Base-by-base conservation (phyloP, 371 early-diverging fungal species). In the Mortierella sp. region DNA sequence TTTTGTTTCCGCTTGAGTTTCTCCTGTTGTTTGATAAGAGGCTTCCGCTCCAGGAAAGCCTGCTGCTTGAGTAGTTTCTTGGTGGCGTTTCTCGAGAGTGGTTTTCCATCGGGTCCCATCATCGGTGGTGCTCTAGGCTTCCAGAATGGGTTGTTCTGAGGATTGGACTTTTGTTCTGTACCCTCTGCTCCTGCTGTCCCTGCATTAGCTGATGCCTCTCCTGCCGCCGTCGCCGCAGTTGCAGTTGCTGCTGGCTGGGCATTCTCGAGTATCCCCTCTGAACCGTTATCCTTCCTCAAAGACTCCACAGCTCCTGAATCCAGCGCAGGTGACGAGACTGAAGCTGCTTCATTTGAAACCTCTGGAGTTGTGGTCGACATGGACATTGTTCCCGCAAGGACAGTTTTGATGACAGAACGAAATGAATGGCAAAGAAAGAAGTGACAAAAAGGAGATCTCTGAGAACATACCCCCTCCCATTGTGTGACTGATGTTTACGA, bases 41-140 rank as follows among this genome's bases (percentile, higher is more conserved):
- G 63, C 24, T 57, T 67, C 19, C 71, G 49, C 19, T 65, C 67
- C 54, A 65, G 43, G 24, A 72, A 83, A 40, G 71, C 54, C 54
- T 83, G 83, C 12, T 83, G 77, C 52, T 66, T 71, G 56, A 81
- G 64, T 16, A 80, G 39, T 43, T 76, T 83, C 49, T 83, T 83
- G 31, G 76, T 71, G 34, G 80, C 81, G 31, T 73, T 83, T 43
- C 73, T 76, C 16, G 84, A 67, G 21, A 83, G 37, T 0, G 63
- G 68, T n/a, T 67, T 29, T 6, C 74, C 74, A 37, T 67, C 64
- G 10, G 74, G 74, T 40, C 74, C 74, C 47, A 74, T 29, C 46
- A 74, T 63, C 2, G 67, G 63, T 27, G 67, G 63, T n/a, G 67
- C 58, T 40, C 68, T 41, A 55, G 74, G 74, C 24, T 67, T 74